These are phyloP conservation scores for Dissophora ornata DNA, from an alignment of 192 early-diverging fungal genomes.

Conservation along the genomic window DNA sequence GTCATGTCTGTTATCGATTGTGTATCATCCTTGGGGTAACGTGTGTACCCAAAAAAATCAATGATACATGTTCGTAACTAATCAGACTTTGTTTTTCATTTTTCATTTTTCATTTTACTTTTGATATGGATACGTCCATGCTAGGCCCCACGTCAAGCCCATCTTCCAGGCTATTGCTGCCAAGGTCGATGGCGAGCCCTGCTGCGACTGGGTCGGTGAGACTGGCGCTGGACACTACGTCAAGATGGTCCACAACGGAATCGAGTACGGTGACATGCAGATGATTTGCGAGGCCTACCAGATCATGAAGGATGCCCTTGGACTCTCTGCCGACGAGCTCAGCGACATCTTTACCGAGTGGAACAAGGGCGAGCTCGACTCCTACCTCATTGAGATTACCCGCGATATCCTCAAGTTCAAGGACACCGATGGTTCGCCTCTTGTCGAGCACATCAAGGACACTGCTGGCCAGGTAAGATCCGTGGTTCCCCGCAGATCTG, in stretches of 20 bases:
- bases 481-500: too few relatives aligned
- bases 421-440: constrained; percentile 86
- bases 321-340: constrained; percentile 87
- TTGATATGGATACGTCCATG: constrained; percentile 4
- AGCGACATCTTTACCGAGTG: constrained; percentile 89
- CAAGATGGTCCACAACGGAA: constrained; percentile 99
- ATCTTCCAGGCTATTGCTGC: constrained; percentile 98
- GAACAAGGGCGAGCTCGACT: constrained; percentile 98
- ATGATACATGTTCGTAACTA: too few relatives aligned
- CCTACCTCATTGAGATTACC: constrained; percentile 97
- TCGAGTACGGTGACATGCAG: constrained; percentile 99
- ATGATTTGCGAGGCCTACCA: constrained; percentile 97
- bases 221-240: constrained; percentile 98
- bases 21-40: too few relatives aligned
- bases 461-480: constrained; percentile 88
- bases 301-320: constrained; percentile 89
- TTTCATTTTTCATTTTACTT: too few relatives aligned
- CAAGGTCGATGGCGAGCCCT: constrained; percentile 86
- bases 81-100: too few relatives aligned
- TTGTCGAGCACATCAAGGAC: constrained; percentile 96
- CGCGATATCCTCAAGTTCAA: constrained; percentile 93
- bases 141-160: constrained; percentile 86
- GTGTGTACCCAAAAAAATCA: too few relatives aligned
- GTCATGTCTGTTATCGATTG: too few relatives aligned
- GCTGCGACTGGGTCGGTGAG: constrained; percentile 99